Percentiles rank a stretch among this genome's conserved stretches.
phyloP scores from a whole-genome alignment of 2,329 filamentous ascomycete species.

The Herpomyces periplanetae region DNA sequence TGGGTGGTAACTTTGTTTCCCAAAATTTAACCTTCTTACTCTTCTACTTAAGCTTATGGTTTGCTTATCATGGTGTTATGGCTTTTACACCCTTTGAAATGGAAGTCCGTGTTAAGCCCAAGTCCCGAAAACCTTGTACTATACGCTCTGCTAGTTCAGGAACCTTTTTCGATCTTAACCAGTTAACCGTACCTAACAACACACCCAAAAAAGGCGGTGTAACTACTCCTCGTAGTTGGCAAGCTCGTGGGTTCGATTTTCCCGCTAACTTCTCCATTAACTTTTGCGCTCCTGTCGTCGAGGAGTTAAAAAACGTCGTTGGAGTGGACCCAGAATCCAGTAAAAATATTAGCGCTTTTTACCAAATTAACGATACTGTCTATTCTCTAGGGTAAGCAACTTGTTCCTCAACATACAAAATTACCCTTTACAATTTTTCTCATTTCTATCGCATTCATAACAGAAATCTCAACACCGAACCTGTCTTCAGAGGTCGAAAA shows the following conservation, averaged over 20 bases:
- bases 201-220: conserved; percentile 8
- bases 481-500: conserved; percentile 23
- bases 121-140: conserved; percentile 16
- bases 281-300: conserved; percentile 35
- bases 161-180: conserved; percentile 20
- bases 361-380: conserved; percentile 19
- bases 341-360: conserved; percentile 42
- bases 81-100: no score
- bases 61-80: no score
- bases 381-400: conserved; percentile 36
- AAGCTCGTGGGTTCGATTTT: conserved; percentile 32
- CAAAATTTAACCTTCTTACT: no score
- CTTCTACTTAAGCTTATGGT: no score
- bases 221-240: conserved; percentile 15
- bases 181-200: conserved; percentile 14
- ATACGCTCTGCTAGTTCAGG: conserved; percentile 18
- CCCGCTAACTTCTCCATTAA: conserved; percentile 48
- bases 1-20: no score
- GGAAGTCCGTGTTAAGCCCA: conserved; percentile 8
- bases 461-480: conserved; percentile 15
- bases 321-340: conserved; percentile 20
- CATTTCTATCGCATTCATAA: conserved; percentile 3
- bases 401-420: no score
- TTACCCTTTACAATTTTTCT: no score
- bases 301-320: conserved; percentile 18